Evolutionary conservation across 2,329 filamentous ascomycete species (phyloP).

Genomic region (Truncatella angustata): DNA sequence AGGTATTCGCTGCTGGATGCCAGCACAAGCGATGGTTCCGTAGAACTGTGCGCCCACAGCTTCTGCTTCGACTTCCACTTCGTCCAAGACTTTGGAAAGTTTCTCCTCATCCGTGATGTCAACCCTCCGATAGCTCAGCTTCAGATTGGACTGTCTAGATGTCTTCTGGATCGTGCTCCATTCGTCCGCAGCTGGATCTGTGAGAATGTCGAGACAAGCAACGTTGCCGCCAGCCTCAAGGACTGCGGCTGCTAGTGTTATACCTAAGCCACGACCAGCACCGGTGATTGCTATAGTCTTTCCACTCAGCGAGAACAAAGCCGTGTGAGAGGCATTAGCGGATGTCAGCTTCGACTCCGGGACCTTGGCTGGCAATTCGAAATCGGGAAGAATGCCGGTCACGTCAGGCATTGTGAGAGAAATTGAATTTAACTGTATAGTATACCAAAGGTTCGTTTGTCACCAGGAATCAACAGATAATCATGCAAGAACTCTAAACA

Average conservation of each 20-base stretch:
- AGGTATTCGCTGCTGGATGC: conserved; percentile 45
- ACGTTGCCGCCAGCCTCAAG: conserved; percentile 48
- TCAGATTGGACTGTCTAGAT: conserved; percentile 31
- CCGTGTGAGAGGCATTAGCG: no score
- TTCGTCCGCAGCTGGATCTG: conserved; percentile 33
- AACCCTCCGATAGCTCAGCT: conserved; percentile 40
- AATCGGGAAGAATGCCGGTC: no score
- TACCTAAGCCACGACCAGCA: conserved; percentile 48
- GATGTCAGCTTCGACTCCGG: no score
- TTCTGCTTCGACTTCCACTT: conserved; percentile 34
- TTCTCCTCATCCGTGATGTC: conserved; percentile 45
- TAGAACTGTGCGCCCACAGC: conserved; percentile 30
- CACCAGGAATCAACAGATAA: no score
- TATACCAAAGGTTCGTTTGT: no score
- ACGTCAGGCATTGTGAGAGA: no score
- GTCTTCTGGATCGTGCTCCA: conserved; percentile 42
- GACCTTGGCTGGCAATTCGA: no score
- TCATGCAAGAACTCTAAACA: no score
- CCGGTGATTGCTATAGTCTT: conserved; percentile 49
- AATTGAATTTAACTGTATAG: no score
- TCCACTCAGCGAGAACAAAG: conserved; percentile 43
- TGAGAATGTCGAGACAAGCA: conserved; percentile 45
- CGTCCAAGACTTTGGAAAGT: conserved; percentile 32
- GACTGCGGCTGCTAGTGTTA: conserved; percentile 46
- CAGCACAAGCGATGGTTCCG: conserved; percentile 44